These are phyloP conservation scores for Aristolochia contorta DNA, from an alignment of 164 flowering plant species.

Conservation along the genomic window DNA sequence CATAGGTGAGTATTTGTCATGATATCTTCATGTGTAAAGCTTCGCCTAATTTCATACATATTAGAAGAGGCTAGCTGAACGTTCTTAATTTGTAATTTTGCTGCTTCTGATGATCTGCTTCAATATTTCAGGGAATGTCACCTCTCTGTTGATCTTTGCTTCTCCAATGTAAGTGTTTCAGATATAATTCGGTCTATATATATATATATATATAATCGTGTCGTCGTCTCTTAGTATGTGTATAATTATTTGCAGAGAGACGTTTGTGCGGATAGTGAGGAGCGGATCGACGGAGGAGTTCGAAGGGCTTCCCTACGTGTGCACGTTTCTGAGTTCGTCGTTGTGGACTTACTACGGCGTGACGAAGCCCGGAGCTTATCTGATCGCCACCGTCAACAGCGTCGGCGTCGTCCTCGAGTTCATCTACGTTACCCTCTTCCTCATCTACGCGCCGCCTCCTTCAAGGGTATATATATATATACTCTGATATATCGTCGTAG, in stretches of 20 bases:
- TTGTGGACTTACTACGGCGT: conserved; percentile 73
- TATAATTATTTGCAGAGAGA: conserved; percentile 20
- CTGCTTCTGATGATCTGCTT: neutral
- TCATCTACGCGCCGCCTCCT: conserved; percentile 48
- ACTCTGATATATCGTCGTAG: too few species aligned
- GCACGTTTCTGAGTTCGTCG: conserved; percentile 49
- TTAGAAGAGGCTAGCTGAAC: too few species aligned
- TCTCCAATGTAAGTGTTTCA: conserved; percentile 1
- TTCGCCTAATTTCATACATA: too few species aligned
- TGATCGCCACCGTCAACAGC: conserved; percentile 53
- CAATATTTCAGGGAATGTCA: conserved; percentile 1
- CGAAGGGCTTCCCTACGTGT: conserved; percentile 52
- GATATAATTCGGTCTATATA: too few species aligned
- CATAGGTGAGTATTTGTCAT: neutral
- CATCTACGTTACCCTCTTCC: conserved; percentile 47
- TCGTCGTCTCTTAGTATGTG: too few species aligned
- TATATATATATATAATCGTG: too few species aligned
- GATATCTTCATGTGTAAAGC: too few species aligned
- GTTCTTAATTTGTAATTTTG: too few species aligned
- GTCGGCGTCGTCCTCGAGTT: conserved; percentile 44
- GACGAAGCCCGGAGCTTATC: conserved; percentile 59
- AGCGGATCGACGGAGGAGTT: conserved; percentile 57
- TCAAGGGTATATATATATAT: conserved; percentile 36
- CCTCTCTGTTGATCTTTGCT: neutral
- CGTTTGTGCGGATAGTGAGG: conserved; percentile 48